Conservation (phyloP, 2,329 filamentous ascomycete species). For the Apiospora arundinis region DNA sequence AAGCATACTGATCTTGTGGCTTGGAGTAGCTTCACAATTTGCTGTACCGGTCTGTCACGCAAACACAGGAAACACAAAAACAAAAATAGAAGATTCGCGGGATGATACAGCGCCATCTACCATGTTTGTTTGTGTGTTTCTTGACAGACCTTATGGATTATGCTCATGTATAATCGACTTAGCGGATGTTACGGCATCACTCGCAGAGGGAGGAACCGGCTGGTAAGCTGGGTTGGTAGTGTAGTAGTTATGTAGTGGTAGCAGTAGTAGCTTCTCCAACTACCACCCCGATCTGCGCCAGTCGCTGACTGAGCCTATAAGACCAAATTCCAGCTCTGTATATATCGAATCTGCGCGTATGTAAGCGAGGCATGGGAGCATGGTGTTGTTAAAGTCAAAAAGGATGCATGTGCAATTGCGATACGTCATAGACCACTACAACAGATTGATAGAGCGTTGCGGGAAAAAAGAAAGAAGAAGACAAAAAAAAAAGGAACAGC, state of each 20-base stretch:
- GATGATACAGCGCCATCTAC: neutral
- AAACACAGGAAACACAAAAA: neutral
- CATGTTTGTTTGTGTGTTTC: neutral
- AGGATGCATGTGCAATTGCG: neutral
- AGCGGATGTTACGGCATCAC: conserved; percentile 18
- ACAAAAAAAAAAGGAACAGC: neutral
- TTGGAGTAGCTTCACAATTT: neutral
- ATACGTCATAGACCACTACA: neutral
- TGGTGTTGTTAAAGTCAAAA: neutral
- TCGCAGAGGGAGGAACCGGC: conserved; percentile 17
- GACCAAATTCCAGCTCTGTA: neutral
- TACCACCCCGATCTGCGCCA: conserved; percentile 2
- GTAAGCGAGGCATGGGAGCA: neutral
- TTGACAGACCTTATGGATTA: neutral
- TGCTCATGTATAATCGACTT: conserved; percentile 4
- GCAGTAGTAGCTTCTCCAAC: conserved; percentile 5
- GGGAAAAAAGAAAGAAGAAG: neutral
- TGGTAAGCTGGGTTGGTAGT: conserved; percentile 18
- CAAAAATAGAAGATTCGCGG: conserved; percentile 7
- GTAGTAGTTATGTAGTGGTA: no score
- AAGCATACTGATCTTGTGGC: neutral
- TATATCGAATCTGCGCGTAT: neutral
- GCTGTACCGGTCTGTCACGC: neutral
- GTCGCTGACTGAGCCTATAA: conserved; percentile 11
- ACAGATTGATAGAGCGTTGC: neutral